Evolutionary conservation across 1,284 basidiomycete genomes (phyloP).

Genomic region (Cryptococcus floricola): DNA sequence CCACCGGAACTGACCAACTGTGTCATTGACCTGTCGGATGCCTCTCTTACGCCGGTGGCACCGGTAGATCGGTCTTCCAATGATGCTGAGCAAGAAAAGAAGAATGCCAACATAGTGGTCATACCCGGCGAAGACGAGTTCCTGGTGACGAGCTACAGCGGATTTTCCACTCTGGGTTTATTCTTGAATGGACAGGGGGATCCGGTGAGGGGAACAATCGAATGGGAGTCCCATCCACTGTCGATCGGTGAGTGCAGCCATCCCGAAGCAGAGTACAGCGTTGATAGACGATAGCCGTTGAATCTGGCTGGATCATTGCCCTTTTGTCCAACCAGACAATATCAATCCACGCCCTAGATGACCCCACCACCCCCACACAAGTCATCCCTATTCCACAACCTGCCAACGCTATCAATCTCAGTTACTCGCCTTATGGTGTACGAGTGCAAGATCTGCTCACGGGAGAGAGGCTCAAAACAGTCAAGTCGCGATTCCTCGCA

Average conservation of each 20-base stretch:
- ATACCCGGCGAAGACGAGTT: slow-evolving; percentile 71
- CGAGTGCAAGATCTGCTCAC: slow-evolving; percentile 39
- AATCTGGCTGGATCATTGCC: slow-evolving; percentile 73
- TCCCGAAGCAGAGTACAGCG: background rate
- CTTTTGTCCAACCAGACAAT: slow-evolving; percentile 73
- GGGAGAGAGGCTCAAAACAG: slow-evolving; percentile 38
- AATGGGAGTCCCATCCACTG: slow-evolving; percentile 74
- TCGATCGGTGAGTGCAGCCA: slow-evolving; percentile 60
- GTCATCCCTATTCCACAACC: slow-evolving; percentile 58
- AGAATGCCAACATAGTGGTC: slow-evolving; percentile 68
- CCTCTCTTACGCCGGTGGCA: slow-evolving; percentile 65
- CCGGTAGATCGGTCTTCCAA: slow-evolving; percentile 68
- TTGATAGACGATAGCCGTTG: slow-evolving; percentile 58
- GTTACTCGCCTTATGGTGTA: slow-evolving; percentile 47
- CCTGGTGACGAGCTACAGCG: slow-evolving; percentile 56
- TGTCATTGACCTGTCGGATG: slow-evolving; percentile 67
- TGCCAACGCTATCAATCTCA: slow-evolving; percentile 30
- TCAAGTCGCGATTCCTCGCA: slow-evolving; percentile 29
- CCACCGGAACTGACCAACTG: slow-evolving; percentile 59
- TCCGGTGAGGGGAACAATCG: slow-evolving; percentile 79
- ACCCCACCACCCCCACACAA: slow-evolving; percentile 65
- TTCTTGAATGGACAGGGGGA: slow-evolving; percentile 80
- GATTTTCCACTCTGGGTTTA: slow-evolving; percentile 68
- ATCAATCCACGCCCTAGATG: slow-evolving; percentile 73
- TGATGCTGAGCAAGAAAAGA: slow-evolving; percentile 26